Evolutionary conservation across 2,329 filamentous ascomycete genomes (phyloP).

Genomic region (Polytolypa hystricis): DNA sequence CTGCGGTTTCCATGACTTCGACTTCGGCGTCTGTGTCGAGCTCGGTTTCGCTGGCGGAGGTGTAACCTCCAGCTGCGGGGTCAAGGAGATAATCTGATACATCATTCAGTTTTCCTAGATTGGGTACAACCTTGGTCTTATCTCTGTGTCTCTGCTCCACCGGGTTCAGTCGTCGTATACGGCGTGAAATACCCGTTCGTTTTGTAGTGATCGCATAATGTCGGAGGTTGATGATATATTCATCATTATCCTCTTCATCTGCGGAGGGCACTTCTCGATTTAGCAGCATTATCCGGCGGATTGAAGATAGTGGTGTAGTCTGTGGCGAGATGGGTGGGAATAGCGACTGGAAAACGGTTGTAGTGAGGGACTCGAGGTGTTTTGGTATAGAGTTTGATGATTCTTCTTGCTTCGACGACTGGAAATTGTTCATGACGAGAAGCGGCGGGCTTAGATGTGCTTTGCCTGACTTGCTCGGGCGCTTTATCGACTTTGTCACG

Average conservation of each 20-base stretch:
- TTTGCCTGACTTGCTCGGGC: slow-evolving; percentile 70
- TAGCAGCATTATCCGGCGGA: slow-evolving; percentile 77
- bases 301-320: slow-evolving; percentile 78
- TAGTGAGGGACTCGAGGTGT: slow-evolving; percentile 85
- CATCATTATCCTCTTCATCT: slow-evolving; percentile 42
- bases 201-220: slow-evolving; percentile 95
- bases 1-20: slow-evolving; percentile 56
- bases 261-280: slow-evolving; percentile 55
- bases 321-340: slow-evolving; percentile 95
- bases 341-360: slow-evolving; percentile 88
- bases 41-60: slow-evolving; percentile 87
- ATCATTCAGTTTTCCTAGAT: slow-evolving; percentile 81
- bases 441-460: slow-evolving; percentile 78
- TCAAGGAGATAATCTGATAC: slow-evolving; percentile 92
- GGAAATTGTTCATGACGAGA: slow-evolving; percentile 98
- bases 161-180: slow-evolving; percentile 70
- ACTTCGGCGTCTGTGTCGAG: slow-evolving; percentile 91
- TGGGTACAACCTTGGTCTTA: slow-evolving; percentile 63
- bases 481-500: slow-evolving; percentile 69
- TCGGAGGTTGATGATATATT: slow-evolving; percentile 74
- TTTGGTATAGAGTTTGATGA: slow-evolving; percentile 64
- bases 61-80: slow-evolving; percentile 67
- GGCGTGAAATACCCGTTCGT: slow-evolving; percentile 70
- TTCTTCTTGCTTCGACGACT: slow-evolving; percentile 49
- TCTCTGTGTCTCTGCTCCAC: slow-evolving; percentile 66